phyloP scores from a whole-genome alignment of 1,284 basidiomycete genomes.

The Lentinula novae-zelandiae region DNA sequence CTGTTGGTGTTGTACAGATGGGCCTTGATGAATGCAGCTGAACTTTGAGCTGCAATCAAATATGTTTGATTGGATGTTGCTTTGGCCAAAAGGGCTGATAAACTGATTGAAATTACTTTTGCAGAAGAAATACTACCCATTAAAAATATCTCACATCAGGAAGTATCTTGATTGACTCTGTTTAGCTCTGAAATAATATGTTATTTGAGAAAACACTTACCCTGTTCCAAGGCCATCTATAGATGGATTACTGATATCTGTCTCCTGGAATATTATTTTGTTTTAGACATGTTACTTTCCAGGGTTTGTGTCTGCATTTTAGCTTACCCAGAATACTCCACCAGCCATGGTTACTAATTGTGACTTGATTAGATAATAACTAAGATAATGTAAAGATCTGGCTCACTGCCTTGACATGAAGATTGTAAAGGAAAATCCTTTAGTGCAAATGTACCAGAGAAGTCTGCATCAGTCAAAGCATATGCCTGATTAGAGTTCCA shows the following conservation, averaged over 20 bases:
- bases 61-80: slow-evolving; percentile 11
- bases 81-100: slow-evolving; percentile 13
- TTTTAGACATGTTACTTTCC: not conserved
- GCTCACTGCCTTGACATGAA: not conserved
- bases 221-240: slow-evolving; percentile 7
- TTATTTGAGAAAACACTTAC: not conserved
- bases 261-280: not conserved
- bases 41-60: slow-evolving; percentile 9
- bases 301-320: not conserved
- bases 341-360: not conserved
- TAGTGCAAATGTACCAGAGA: not conserved
- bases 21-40: slow-evolving; percentile 10
- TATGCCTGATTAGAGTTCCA: slow-evolving; percentile 3
- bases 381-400: not conserved
- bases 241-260: not conserved
- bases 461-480: not conserved
- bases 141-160: not conserved
- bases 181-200: not conserved
- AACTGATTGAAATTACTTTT: not conserved
- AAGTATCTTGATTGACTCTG: not conserved
- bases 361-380: not conserved
- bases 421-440: slow-evolving; percentile 1
- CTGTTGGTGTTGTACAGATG: not conserved
- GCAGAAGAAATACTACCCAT: not conserved
- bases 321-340: not conserved